phyloP scores from a whole-genome alignment of 2,329 filamentous ascomycete species.

The Zasmidium citrigriseum region DNA sequence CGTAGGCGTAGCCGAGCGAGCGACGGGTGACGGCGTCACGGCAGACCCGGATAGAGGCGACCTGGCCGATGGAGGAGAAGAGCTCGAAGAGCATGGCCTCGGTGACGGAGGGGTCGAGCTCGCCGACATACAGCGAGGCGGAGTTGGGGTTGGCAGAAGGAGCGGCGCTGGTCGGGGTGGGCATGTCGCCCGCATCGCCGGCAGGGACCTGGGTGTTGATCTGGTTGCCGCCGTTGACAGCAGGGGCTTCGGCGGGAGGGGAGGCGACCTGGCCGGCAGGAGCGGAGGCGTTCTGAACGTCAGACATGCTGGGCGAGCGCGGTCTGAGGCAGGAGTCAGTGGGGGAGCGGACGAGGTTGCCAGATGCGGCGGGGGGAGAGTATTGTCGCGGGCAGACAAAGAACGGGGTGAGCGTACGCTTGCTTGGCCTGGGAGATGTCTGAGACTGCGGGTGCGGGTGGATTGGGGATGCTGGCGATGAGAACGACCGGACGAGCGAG shows the following conservation, averaged over 20 bases:
- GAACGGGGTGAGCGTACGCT: constrained; percentile 4
- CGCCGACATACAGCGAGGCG: constrained; percentile 96
- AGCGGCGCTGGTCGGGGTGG: constrained; percentile 69
- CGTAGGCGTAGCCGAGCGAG: constrained; percentile 98
- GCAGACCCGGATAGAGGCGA: constrained; percentile 99
- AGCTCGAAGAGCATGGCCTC: constrained; percentile 99
- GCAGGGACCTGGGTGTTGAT: constrained; percentile 74
- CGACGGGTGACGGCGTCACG: constrained; percentile 97
- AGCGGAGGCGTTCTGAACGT: constrained; percentile 49
- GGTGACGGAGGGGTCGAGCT: constrained; percentile 95
- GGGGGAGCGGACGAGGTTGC: background rate
- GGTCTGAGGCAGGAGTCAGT: constrained; percentile 3
- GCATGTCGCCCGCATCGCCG: constrained; percentile 64
- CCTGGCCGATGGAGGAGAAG: constrained; percentile 98
- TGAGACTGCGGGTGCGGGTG: background rate
- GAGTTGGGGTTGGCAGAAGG: constrained; percentile 79
- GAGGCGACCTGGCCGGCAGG: constrained; percentile 69
- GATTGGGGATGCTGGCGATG: background rate
- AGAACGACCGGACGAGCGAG: constrained; percentile 9
- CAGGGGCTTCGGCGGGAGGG: constrained; percentile 67
- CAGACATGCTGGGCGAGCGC: constrained; percentile 36
- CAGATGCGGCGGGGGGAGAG: background rate
- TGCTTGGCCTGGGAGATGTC: constrained; percentile 3
- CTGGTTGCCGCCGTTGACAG: constrained; percentile 51
- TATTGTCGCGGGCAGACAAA: constrained; percentile 4